Conservation (phyloP, 805 yeast genomes). For the Cyberlindnera bimundalis region DNA sequence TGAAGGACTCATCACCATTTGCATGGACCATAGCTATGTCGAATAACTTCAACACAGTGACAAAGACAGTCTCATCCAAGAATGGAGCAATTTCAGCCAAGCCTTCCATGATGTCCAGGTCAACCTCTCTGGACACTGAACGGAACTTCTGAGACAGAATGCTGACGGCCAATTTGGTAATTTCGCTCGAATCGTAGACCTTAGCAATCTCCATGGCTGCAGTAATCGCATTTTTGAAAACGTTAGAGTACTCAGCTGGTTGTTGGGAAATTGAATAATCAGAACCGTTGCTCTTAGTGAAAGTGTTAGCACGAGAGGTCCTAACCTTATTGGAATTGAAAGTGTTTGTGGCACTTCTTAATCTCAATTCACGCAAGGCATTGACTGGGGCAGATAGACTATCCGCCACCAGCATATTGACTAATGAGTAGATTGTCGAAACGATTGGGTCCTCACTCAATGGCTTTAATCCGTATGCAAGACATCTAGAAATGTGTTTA, state of each 20-base stretch:
- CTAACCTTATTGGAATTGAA: constrained; percentile 14
- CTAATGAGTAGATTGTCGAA: constrained; percentile 78
- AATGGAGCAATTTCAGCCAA: constrained; percentile 58
- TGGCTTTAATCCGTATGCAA: constrained; percentile 64
- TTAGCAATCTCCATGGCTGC: constrained; percentile 66
- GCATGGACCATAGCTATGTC: constrained; percentile 48
- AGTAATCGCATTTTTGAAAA: constrained; percentile 64
- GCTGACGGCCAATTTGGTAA: constrained; percentile 74
- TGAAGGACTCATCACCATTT: constrained; percentile 35
- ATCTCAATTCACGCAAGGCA: constrained; percentile 33
- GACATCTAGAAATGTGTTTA: constrained; percentile 47
- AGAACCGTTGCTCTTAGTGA: constrained; percentile 10
- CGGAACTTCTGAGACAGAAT: constrained; percentile 74
- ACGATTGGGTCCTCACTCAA: constrained; percentile 80
- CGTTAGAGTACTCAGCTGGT: constrained; percentile 12
- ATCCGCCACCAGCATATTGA: constrained; percentile 64
- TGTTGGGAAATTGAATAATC: constrained; percentile 3
- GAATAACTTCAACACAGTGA: constrained; percentile 55
- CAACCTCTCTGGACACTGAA: constrained; percentile 47
- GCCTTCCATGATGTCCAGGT: constrained; percentile 55
- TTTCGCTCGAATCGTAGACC: constrained; percentile 63
- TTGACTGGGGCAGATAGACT: constrained; percentile 38
- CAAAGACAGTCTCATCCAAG: constrained; percentile 64
- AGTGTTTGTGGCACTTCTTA: constrained; percentile 28
- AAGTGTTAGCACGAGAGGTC: constrained; percentile 23